Conservation (phyloP, 306 rosid species). For the Vicia faba region DNA sequence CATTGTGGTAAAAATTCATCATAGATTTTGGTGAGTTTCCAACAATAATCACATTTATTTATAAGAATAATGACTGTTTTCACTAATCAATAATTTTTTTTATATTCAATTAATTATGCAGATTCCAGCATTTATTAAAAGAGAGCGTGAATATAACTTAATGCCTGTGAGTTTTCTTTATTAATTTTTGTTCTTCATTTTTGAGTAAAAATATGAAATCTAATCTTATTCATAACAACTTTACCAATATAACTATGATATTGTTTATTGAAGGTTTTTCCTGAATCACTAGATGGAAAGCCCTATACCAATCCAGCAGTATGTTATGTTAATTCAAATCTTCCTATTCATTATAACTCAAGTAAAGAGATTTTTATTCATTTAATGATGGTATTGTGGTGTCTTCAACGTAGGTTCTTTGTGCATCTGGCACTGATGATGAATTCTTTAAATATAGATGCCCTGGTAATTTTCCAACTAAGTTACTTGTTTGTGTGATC, state of each 20-base stretch:
- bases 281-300: conserved; percentile 69
- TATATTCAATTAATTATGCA: conserved; percentile 24
- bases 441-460: conserved; percentile 74
- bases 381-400: conserved; percentile 22
- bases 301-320: conserved; percentile 63
- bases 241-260: too few relatives aligned
- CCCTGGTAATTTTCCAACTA: conserved; percentile 52
- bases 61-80: neutral
- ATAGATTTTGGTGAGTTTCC: too few relatives aligned
- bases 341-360: too few relatives aligned
- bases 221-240: too few relatives aligned
- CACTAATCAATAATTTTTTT: neutral
- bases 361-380: too few relatives aligned
- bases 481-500: neutral
- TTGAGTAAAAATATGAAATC: neutral
- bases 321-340: conserved; percentile 46
- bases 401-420: conserved; percentile 65
- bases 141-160: conserved; percentile 82
- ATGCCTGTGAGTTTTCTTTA: conserved; percentile 59
- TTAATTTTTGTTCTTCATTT: neutral
- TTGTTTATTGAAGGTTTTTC: conserved; percentile 44
- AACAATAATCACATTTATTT: too few relatives aligned
- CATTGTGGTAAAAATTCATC: too few relatives aligned
- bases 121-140: conserved; percentile 78
- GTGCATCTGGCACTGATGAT: conserved; percentile 80